Evolutionary conservation across 1,284 basidiomycete genomes (phyloP), one percentile per base, ranked within the genome.

Genomic region (Neonothopanus nambi): DNA sequence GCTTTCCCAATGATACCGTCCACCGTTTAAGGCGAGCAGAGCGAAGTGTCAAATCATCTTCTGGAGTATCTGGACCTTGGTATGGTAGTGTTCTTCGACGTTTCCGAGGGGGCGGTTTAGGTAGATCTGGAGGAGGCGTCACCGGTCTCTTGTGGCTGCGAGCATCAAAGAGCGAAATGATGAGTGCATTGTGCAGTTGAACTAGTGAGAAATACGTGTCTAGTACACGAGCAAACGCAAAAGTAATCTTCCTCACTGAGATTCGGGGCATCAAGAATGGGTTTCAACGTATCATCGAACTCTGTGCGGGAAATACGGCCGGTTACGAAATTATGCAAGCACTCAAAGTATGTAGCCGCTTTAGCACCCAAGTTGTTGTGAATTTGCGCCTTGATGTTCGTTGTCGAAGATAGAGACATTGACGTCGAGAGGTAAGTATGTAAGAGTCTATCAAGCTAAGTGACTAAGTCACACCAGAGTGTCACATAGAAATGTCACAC

Each of bases 91-190:
- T 74, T 48, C 87, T 78, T 26, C 83, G 77, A n/a, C 89, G 83
- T 65, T 92, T 92, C 40, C 81, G 75, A 1, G 82, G 77, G n/a
- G 84, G 81, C 3, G 78, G 78, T 57, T 87, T 87, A 5, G 84
- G 78, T 2, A 72, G 67, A 46, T 83, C 73, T 15, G 79, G 80
- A 1, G 82, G 80, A 18, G 86, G 83, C 0, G 85, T 82, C 0
- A 82, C 80, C 12, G 81, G 81, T 42, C 81, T 77, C 56, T 81
- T 81, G 59, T 86, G 81, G 0, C 85, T 80, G 0, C 89, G 88
- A 18, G 86, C 85, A 64, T 89, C 88, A 58, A 92, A 88, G 11
- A 92, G 68, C 3, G 90, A 89, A 36, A 91, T 89, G 43, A 92
- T 83, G 24, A 92, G 75, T 3, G 89, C 81, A 67, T 92, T 92